Percentiles rank a stretch among this genome's conserved stretches.
Conservation (phyloP, 1,284 basidiomycete species). For the Apiotrichum laibachii region DNA sequence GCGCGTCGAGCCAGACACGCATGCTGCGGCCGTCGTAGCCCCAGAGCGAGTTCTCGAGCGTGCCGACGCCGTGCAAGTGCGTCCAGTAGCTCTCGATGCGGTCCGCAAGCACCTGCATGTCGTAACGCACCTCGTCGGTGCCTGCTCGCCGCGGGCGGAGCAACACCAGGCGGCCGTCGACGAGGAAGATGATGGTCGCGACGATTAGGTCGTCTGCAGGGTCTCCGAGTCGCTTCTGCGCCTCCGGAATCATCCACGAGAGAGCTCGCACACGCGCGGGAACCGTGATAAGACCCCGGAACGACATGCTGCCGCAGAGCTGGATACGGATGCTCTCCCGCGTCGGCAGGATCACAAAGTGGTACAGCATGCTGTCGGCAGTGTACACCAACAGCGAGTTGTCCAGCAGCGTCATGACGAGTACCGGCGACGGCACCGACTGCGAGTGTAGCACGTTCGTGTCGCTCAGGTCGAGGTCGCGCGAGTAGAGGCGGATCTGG, state of each 20-base stretch:
- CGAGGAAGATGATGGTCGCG: slow-evolving; percentile 93
- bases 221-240: slow-evolving; percentile 91
- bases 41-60: slow-evolving; percentile 95
- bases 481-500: slow-evolving; percentile 90
- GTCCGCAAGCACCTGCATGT: slow-evolving; percentile 95
- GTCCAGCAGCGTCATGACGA: slow-evolving; percentile 87
- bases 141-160: slow-evolving; percentile 77
- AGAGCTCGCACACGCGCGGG: slow-evolving; percentile 83
- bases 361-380: slow-evolving; percentile 89
- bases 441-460: slow-evolving; percentile 82
- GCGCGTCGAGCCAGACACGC: slow-evolving; percentile 90
- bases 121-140: slow-evolving; percentile 82
- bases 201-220: slow-evolving; percentile 89
- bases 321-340: slow-evolving; percentile 78
- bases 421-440: slow-evolving; percentile 69
- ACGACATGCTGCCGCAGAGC: slow-evolving; percentile 91
- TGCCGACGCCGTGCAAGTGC: slow-evolving; percentile 84
- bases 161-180: slow-evolving; percentile 87
- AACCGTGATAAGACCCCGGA: slow-evolving; percentile 82
- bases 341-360: slow-evolving; percentile 88
- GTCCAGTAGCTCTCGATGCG: slow-evolving; percentile 99
- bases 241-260: slow-evolving; percentile 94
- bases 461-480: slow-evolving; percentile 85
- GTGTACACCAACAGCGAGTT: slow-evolving; percentile 97
- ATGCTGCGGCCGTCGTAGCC: slow-evolving; percentile 89